These are phyloP conservation scores for Phialophora verrucosa DNA, from an alignment of 2,329 filamentous ascomycete genomes.

Conservation along the genomic window DNA sequence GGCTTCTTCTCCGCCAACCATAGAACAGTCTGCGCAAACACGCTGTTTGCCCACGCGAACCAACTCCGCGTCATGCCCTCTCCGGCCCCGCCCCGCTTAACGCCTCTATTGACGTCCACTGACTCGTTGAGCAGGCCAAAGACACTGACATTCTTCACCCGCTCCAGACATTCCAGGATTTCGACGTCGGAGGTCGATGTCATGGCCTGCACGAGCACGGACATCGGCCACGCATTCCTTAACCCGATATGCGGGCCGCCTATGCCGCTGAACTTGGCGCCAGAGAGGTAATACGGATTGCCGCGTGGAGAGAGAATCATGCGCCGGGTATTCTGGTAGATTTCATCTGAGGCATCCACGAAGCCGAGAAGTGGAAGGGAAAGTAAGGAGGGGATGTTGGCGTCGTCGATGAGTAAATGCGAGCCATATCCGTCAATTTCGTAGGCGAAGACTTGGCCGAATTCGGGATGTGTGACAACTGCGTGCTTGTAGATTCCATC, in stretches of 20 bases:
- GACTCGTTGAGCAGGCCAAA: conserved; percentile 91
- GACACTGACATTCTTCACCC: conserved; percentile 75
- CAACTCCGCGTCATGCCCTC: conserved; percentile 82
- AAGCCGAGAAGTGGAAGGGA: conserved; percentile 63
- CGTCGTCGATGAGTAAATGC: conserved; percentile 68
- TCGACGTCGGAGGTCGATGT: conserved; percentile 77
- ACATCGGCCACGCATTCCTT: conserved; percentile 97
- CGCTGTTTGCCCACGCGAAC: conserved; percentile 98
- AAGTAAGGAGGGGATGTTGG: conserved; percentile 68
- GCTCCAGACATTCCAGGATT: conserved; percentile 72
- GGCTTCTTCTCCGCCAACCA: conserved; percentile 89
- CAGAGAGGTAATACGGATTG: conserved; percentile 88
- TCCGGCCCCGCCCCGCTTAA: conserved; percentile 45
- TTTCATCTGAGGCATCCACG: conserved; percentile 62
- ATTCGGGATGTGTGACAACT: conserved; percentile 60
- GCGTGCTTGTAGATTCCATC: conserved; percentile 85
- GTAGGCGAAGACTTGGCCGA: conserved; percentile 67
- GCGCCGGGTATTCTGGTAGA: conserved; percentile 86
- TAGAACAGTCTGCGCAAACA: conserved; percentile 90
- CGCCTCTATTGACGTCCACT: conserved; percentile 73
- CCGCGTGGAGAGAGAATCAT: conserved; percentile 76
- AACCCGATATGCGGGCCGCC: conserved; percentile 82
- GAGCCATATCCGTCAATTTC: conserved; percentile 70
- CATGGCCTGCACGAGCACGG: conserved; percentile 85
- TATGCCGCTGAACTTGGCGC: conserved; percentile 80